Conservation (phyloP, 1,284 basidiomycete genomes). For the Ceratobasidium papillatum region DNA sequence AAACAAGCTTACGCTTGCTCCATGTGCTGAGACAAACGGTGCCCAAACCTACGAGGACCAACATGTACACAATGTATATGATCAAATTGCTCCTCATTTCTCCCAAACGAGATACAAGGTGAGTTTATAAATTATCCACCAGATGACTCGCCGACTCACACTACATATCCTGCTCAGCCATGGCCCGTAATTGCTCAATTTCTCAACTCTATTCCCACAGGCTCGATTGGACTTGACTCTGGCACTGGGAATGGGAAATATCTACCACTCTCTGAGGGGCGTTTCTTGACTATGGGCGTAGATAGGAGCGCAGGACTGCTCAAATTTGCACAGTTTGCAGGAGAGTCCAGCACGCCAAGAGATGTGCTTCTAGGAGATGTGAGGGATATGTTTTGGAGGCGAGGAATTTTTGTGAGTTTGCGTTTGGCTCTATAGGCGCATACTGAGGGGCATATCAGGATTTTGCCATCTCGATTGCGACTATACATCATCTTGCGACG, state of each 20-base stretch:
- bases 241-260: slow-evolving; percentile 99
- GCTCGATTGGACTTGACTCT: slow-evolving; percentile 90
- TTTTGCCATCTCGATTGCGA: slow-evolving; percentile 94
- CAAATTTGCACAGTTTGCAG: slow-evolving; percentile 71
- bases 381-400: slow-evolving; percentile 73
- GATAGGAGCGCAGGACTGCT: slow-evolving; percentile 83
- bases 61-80: slow-evolving; percentile 88
- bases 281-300: slow-evolving; percentile 79
- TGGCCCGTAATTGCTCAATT: slow-evolving; percentile 94
- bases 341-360: slow-evolving; percentile 52
- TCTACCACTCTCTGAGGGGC: slow-evolving; percentile 69
- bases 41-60: slow-evolving; percentile 61
- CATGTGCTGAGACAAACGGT: neutral
- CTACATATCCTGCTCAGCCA: slow-evolving; percentile 61
- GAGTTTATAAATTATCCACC: slow-evolving; percentile 43
- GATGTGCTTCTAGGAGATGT: slow-evolving; percentile 84
- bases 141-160: neutral
- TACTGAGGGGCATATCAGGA: slow-evolving; percentile 66
- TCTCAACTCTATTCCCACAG: slow-evolving; percentile 74
- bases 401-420: slow-evolving; percentile 75
- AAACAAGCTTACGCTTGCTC: slow-evolving; percentile 34
- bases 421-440: slow-evolving; percentile 7
- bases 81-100: slow-evolving; percentile 91
- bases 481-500: slow-evolving; percentile 92
- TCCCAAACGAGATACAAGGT: slow-evolving; percentile 95